A percentile compares a stretch with the other conserved stretches of the same genome.
Conservation (phyloP, 2,329 filamentous ascomycete genomes). For the Penicillium italicum region DNA sequence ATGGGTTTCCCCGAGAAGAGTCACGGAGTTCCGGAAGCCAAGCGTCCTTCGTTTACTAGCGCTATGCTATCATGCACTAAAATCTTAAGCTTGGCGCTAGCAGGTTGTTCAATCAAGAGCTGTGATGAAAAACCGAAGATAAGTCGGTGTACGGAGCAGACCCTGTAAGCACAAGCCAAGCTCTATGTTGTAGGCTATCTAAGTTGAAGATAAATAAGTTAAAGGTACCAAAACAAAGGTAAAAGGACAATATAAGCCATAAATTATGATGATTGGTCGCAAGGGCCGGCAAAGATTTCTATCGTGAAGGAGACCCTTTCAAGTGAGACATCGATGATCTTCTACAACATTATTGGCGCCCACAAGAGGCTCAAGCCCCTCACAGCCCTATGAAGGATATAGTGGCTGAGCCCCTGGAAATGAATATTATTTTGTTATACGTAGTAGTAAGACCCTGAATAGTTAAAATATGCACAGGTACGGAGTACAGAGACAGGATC, state of each 20-base stretch:
- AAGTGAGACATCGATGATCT: background rate
- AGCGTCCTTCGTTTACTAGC: background rate
- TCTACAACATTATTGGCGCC: background rate
- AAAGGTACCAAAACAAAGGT: background rate
- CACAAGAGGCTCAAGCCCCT: background rate
- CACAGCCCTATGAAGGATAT: background rate
- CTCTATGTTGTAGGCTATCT: background rate
- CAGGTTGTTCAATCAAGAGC: background rate
- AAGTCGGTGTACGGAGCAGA: background rate
- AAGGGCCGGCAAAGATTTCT: background rate
- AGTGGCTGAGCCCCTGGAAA: background rate
- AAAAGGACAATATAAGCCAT: background rate
- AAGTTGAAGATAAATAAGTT: background rate
- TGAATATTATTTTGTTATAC: background rate
- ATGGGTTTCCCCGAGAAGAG: background rate
- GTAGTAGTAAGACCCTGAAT: background rate
- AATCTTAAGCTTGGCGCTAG: background rate
- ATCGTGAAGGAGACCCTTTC: background rate
- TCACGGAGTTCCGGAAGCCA: background rate
- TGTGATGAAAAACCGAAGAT: background rate
- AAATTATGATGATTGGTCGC: background rate
- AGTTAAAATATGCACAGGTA: background rate
- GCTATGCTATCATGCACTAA: background rate
- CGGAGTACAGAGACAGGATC: conserved; percentile 1
- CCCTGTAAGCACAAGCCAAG: too few relatives aligned